Conservation (phyloP, 2,329 filamentous ascomycete genomes). For the Fusarium sp. region DNA sequence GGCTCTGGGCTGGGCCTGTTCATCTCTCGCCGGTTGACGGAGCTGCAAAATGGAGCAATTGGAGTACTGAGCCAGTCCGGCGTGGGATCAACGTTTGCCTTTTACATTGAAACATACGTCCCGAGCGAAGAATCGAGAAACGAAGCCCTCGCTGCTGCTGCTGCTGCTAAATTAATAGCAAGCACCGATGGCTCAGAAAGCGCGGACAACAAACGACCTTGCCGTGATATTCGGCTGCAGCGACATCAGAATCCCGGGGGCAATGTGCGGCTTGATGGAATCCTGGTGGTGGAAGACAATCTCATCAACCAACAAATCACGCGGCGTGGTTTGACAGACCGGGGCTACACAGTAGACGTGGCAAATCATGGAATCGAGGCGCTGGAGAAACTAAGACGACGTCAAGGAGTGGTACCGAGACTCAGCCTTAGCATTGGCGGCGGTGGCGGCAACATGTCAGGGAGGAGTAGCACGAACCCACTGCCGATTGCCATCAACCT, state of each 20-base stretch:
- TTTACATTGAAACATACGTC: conserved; percentile 72
- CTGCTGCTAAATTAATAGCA: conserved; percentile 46
- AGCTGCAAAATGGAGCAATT: conserved; percentile 83
- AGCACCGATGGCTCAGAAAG: conserved; percentile 32
- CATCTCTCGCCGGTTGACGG: conserved; percentile 81
- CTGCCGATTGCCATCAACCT: conserved; percentile 60
- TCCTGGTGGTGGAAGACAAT: conserved; percentile 71
- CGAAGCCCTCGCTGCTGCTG: conserved; percentile 53
- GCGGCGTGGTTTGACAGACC: conserved; percentile 60
- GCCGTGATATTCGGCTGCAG: conserved; percentile 36
- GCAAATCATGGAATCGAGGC: conserved; percentile 69
- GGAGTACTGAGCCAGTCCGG: conserved; percentile 76
- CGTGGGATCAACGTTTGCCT: conserved; percentile 79
- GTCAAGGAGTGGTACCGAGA: conserved; percentile 36
- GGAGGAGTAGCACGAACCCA: conserved; percentile 23
- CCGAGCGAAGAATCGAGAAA: conserved; percentile 53
- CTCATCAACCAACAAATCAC: conserved; percentile 69
- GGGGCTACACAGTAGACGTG: conserved; percentile 62
- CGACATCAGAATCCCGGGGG: conserved; percentile 40
- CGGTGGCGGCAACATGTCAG: conserved; percentile 8
- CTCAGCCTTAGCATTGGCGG: conserved; percentile 2
- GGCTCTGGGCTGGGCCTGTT: conserved; percentile 83
- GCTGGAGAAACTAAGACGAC: conserved; percentile 56
- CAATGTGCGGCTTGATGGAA: conserved; percentile 49
- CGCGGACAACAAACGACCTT: conserved; percentile 30